These are phyloP conservation scores for Boletus edulis DNA, from an alignment of 768 basidiomycete genomes.

Conservation along the genomic window DNA sequence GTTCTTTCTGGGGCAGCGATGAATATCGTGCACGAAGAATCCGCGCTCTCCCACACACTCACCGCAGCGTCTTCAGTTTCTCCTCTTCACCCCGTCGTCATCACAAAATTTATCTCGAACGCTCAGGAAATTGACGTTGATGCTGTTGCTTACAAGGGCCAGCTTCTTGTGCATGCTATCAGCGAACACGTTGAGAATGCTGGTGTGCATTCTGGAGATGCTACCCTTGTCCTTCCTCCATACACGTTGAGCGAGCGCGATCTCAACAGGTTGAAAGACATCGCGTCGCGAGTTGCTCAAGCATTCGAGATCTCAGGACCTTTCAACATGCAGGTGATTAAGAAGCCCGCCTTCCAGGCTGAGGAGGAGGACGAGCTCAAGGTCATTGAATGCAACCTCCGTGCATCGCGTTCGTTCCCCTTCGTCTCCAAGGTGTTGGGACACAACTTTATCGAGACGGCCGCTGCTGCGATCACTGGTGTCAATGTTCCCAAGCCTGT, in stretches of 20 bases:
- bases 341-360: conserved; percentile 56
- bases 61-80: conserved; percentile 97
- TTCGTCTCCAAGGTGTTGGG: conserved; percentile 99
- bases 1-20: conserved; percentile 98
- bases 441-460: conserved; percentile 95
- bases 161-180: conserved; percentile 90
- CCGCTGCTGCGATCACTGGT: conserved; percentile 83
- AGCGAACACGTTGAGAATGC: conserved; percentile 99
- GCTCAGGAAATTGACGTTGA: conserved; percentile 68
- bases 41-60: conserved; percentile 85
- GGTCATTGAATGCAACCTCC: conserved; percentile 98
- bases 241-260: conserved; percentile 75
- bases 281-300: conserved; percentile 90
- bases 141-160: conserved; percentile 91
- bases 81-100: conserved; percentile 94
- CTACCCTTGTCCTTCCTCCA: conserved; percentile 95
- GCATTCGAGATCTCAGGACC: conserved; percentile 98
- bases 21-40: conserved; percentile 96
- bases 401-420: conserved; percentile 97
- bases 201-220: conserved; percentile 98
- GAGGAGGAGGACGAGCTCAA: conserved; percentile 72
- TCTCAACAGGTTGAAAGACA: conserved; percentile 85
- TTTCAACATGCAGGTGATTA: conserved; percentile 99
- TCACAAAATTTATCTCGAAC: conserved; percentile 97
- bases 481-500: conserved; percentile 86